Percentiles rank a stretch among this genome's conserved stretches.
These are phyloP conservation scores for Hymenoscyphus infarciens DNA, from an alignment of 2,329 filamentous ascomycete species.

Conservation along the genomic window DNA sequence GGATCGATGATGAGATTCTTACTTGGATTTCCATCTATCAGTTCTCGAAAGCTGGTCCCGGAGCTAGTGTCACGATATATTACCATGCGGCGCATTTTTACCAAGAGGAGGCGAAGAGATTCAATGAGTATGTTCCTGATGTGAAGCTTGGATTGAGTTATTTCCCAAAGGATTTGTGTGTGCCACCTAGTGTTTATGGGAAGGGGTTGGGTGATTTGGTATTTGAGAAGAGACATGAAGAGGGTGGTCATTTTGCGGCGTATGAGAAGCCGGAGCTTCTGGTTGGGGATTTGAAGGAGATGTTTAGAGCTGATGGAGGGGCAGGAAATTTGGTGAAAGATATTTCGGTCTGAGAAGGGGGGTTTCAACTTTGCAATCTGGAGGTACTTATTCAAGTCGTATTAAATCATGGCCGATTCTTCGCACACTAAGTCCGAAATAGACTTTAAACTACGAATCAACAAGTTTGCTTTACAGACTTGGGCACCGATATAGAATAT, in stretches of 20 bases:
- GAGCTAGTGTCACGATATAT: conserved; percentile 66
- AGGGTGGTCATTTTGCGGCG: conserved; percentile 52
- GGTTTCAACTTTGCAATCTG: neutral
- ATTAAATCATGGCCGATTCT: too few species aligned
- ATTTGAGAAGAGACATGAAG: conserved; percentile 42
- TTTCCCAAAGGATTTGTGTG: conserved; percentile 55
- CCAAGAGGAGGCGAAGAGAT: neutral
- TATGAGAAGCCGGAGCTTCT: conserved; percentile 53
- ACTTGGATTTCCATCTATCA: conserved; percentile 73
- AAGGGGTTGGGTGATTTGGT: conserved; percentile 56
- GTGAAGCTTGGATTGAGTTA: conserved; percentile 51
- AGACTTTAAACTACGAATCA: too few species aligned
- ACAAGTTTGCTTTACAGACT: too few species aligned
- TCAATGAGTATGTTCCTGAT: conserved; percentile 24
- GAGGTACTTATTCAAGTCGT: too few species aligned
- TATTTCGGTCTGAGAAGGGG: neutral
- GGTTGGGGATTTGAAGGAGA: conserved; percentile 49
- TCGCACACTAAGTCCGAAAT: too few species aligned
- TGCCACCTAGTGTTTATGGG: conserved; percentile 52
- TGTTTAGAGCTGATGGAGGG: conserved; percentile 51
- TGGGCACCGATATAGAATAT: too few species aligned
- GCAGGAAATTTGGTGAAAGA: conserved; percentile 35
- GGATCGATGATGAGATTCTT: conserved; percentile 73
- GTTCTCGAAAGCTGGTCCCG: conserved; percentile 66
- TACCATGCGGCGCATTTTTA: conserved; percentile 57